Percentiles rank a stretch among this genome's conserved stretches.
These are phyloP conservation scores for Cladosporium sp. DNA, from an alignment of 2,329 filamentous ascomycete species.

Conservation along the genomic window DNA sequence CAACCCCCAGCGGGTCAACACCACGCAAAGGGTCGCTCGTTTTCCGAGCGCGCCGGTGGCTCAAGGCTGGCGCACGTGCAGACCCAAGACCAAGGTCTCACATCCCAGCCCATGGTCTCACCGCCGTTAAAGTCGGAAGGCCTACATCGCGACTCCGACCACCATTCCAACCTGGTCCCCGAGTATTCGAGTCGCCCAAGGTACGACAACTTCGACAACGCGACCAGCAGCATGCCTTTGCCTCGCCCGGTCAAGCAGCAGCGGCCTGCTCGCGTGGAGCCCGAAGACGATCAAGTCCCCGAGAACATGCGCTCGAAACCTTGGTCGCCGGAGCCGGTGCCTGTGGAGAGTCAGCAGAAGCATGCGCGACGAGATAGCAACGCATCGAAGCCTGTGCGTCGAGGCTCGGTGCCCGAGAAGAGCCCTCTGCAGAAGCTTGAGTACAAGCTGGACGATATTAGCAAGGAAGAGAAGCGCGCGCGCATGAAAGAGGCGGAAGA, in stretches of 20 bases:
- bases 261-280: conserved; percentile 21
- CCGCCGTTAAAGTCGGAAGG: conserved; percentile 5
- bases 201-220: conserved; percentile 8
- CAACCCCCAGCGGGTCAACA: conserved; percentile 20
- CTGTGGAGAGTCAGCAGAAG: conserved; percentile 15
- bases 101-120: conserved; percentile 11
- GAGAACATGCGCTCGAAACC: conserved; percentile 25
- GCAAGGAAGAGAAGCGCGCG: conserved; percentile 91
- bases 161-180: conserved; percentile 3
- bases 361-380: conserved; percentile 20
- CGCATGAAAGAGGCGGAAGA: conserved; percentile 78
- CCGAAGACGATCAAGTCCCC: conserved; percentile 25
- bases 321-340: conserved; percentile 23
- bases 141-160: conserved; percentile 2
- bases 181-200: not conserved
- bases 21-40: conserved; percentile 22
- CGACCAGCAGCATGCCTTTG: conserved; percentile 2
- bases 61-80: conserved; percentile 9
- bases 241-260: conserved; percentile 12
- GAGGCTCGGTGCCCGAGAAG: conserved; percentile 68
- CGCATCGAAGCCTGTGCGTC: conserved; percentile 22
- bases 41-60: conserved; percentile 24
- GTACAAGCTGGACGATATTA: conserved; percentile 84
- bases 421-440: conserved; percentile 94
- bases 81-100: conserved; percentile 15